Conservation (phyloP, 2,329 filamentous ascomycete genomes). For the Sarocladium kiliense region DNA sequence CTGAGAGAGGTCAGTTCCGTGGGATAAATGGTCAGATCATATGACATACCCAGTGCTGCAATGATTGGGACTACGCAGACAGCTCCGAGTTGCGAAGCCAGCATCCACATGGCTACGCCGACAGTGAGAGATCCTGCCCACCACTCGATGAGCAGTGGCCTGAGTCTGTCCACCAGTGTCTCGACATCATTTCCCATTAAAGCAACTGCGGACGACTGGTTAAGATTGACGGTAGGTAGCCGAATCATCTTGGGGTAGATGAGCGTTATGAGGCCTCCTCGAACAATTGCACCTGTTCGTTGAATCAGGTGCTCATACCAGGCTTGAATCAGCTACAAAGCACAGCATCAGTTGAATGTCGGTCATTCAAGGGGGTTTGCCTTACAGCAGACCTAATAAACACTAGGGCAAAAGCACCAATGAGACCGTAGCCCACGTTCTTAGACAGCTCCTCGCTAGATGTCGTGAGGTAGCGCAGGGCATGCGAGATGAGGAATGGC, state of each 20-base stretch:
- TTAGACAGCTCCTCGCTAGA: too few species aligned
- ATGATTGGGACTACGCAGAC: slow-evolving; percentile 27
- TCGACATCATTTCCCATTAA: slow-evolving; percentile 28
- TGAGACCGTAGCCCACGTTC: slow-evolving; percentile 26
- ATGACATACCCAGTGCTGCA: slow-evolving; percentile 22
- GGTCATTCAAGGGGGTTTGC: too few species aligned
- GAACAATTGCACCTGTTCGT: slow-evolving; percentile 22
- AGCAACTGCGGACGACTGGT: slow-evolving; percentile 22
- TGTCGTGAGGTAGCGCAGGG: too few species aligned
- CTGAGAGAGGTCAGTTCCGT: too few species aligned
- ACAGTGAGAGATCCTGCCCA: slow-evolving; percentile 24
- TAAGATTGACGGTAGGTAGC: slow-evolving; percentile 19
- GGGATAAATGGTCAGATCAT: too few species aligned
- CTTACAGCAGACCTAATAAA: slow-evolving; percentile 25
- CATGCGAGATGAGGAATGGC: too few species aligned
- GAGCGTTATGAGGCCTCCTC: slow-evolving; percentile 24
- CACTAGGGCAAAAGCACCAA: slow-evolving; percentile 25
- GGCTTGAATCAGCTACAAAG: slow-evolving; percentile 24
- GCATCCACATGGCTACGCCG: slow-evolving; percentile 25
- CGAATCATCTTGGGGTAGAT: slow-evolving; percentile 25
- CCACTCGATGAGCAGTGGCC: slow-evolving; percentile 22
- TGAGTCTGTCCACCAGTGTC: slow-evolving; percentile 21
- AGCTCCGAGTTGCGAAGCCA: slow-evolving; percentile 25
- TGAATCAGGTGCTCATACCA: slow-evolving; percentile 28
- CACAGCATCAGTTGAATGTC: too few species aligned